Conservation (phyloP, 345 rosid genomes). For the Lepidium didymum region DNA sequence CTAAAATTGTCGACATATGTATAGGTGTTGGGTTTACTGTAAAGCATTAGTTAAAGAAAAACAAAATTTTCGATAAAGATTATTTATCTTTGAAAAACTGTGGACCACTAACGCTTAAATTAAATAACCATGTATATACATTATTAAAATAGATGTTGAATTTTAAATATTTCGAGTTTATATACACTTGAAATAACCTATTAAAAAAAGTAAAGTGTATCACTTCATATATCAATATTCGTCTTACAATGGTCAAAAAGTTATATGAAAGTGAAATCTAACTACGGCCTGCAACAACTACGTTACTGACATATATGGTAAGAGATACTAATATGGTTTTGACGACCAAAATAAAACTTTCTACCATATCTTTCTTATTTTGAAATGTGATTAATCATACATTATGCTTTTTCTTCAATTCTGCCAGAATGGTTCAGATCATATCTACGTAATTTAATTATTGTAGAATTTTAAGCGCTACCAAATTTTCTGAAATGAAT, state of each 20-base stretch:
- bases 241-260: neutral
- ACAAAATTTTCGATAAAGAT: neutral
- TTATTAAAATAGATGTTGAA: neutral
- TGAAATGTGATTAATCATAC: too few species aligned
- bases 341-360: neutral
- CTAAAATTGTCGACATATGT: too few species aligned
- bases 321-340: neutral
- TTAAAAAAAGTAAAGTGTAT: neutral
- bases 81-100: neutral
- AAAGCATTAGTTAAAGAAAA: conserved; percentile 5
- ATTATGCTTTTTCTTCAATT: too few species aligned
- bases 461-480: too few species aligned
- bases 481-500: too few species aligned
- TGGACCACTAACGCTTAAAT: neutral
- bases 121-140: neutral
- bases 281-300: neutral
- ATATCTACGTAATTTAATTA: too few species aligned
- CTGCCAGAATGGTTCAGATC: too few species aligned
- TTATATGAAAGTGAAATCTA: neutral
- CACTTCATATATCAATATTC: neutral
- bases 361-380: too few species aligned
- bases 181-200: neutral
- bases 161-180: neutral
- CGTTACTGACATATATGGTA: too few species aligned
- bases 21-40: conserved; percentile 5